Conservation (phyloP, 371 early-diverging fungal species). For the Syncephalastrum contaminatum region DNA sequence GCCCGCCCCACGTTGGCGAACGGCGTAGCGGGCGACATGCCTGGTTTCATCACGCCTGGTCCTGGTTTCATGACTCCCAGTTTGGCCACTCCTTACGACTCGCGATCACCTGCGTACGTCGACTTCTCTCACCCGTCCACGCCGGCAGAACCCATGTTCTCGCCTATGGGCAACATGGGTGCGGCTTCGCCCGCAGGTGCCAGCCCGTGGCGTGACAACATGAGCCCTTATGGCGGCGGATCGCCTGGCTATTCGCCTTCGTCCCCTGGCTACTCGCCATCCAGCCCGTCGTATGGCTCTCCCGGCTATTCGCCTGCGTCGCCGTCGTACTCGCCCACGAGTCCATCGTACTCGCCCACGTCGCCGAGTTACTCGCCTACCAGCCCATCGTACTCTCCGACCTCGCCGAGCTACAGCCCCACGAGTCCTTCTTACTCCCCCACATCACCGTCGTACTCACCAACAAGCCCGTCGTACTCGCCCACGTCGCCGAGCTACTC, state of each 20-base stretch:
- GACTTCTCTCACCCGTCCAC: constrained; percentile 60
- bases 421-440: constrained; percentile 71
- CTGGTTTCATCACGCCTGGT: constrained; percentile 50
- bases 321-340: constrained; percentile 67
- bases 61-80: constrained; percentile 62
- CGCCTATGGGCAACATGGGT: constrained; percentile 64
- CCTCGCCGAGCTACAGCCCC: constrained; percentile 66
- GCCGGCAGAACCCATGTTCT: constrained; percentile 63
- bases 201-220: constrained; percentile 54
- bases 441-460: constrained; percentile 79
- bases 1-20: constrained; percentile 41
- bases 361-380: constrained; percentile 65
- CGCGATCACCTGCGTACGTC: constrained; percentile 57
- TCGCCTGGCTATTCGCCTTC: constrained; percentile 78
- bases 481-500: constrained; percentile 77
- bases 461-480: constrained; percentile 70
- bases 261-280: constrained; percentile 73
- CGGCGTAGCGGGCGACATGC: constrained; percentile 39
- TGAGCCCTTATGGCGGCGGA: constrained; percentile 46
- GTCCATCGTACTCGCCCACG: constrained; percentile 62
- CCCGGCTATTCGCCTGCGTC: constrained; percentile 79
- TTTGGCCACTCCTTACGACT: constrained; percentile 55
- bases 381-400: constrained; percentile 68
- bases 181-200: constrained; percentile 35
- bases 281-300: constrained; percentile 62